Percentiles rank a stretch among this genome's conserved stretches.
These are phyloP conservation scores for Didymella lethalis DNA, from an alignment of 2,329 filamentous ascomycete species.

Conservation along the genomic window DNA sequence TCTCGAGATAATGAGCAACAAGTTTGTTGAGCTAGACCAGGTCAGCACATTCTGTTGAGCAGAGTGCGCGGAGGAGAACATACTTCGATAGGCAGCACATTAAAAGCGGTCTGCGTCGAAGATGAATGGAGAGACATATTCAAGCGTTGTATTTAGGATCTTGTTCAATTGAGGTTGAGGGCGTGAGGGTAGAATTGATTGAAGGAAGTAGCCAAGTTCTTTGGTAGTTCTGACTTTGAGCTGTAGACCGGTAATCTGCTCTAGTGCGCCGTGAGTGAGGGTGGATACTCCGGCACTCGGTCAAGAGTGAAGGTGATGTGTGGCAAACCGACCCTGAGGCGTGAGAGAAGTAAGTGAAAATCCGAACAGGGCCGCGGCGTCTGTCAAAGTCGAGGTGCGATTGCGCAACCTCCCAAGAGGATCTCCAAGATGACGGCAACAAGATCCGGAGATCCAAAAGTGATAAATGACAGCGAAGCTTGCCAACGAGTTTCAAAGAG, in stretches of 20 bases:
- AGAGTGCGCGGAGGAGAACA: background rate
- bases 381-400: background rate
- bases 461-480: background rate
- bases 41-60: background rate
- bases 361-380: too few relatives aligned
- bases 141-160: background rate
- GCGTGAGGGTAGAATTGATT: background rate
- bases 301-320: constrained; percentile 8
- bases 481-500: background rate
- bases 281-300: background rate
- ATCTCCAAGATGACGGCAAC: background rate
- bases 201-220: background rate
- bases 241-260: background rate
- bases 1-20: constrained; percentile 50
- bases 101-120: constrained; percentile 34
- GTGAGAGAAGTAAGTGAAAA: constrained; percentile 5
- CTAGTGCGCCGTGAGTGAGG: background rate
- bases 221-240: background rate
- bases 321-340: background rate
- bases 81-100: constrained; percentile 46
- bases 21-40: constrained; percentile 50
- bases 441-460: background rate
- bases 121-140: constrained; percentile 2
- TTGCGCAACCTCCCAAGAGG: background rate
- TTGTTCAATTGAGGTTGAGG: background rate